These are phyloP conservation scores for Podospora fimiseda DNA, from an alignment of 495 filamentous ascomycete species.

Conservation along the genomic window DNA sequence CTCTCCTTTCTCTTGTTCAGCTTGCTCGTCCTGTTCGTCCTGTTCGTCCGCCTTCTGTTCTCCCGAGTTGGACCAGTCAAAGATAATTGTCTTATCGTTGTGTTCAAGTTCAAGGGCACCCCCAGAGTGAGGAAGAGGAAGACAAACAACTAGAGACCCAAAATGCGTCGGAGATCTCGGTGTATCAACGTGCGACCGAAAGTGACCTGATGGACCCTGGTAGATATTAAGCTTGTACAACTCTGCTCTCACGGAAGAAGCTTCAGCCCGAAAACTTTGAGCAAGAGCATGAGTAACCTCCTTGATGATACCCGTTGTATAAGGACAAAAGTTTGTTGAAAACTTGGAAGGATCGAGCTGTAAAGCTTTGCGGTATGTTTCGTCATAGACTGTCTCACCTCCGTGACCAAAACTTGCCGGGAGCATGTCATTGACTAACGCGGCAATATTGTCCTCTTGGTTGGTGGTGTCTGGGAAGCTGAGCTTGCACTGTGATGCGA, in stretches of 20 bases:
- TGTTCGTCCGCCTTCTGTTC: too few relatives aligned
- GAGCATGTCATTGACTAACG: conserved; percentile 22
- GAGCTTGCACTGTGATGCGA: conserved; percentile 2
- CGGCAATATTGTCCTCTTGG: background rate
- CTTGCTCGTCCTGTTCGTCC: too few relatives aligned
- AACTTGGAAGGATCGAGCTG: conserved; percentile 44
- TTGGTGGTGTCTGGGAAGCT: background rate
- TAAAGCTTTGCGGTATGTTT: conserved; percentile 43
- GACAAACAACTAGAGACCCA: conserved; percentile 50
- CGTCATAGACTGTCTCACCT: conserved; percentile 42
- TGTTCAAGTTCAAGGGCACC: conserved; percentile 34
- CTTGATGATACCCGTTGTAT: conserved; percentile 47
- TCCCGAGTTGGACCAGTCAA: conserved; percentile 35
- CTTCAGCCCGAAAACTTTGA: conserved; percentile 24
- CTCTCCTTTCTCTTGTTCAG: too few relatives aligned
- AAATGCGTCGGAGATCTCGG: conserved; percentile 43
- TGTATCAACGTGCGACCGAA: conserved; percentile 52
- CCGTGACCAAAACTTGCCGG: conserved; percentile 45
- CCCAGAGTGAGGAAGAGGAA: conserved; percentile 44
- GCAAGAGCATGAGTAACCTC: conserved; percentile 42
- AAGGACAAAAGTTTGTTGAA: conserved; percentile 44
- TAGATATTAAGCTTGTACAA: conserved; percentile 56
- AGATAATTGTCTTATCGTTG: conserved; percentile 25
- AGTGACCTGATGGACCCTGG: conserved; percentile 45
- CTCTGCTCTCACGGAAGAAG: conserved; percentile 34